Base-by-base conservation (phyloP, 176 grass and related monocot genomes). In the Raddia distichophylla region DNA sequence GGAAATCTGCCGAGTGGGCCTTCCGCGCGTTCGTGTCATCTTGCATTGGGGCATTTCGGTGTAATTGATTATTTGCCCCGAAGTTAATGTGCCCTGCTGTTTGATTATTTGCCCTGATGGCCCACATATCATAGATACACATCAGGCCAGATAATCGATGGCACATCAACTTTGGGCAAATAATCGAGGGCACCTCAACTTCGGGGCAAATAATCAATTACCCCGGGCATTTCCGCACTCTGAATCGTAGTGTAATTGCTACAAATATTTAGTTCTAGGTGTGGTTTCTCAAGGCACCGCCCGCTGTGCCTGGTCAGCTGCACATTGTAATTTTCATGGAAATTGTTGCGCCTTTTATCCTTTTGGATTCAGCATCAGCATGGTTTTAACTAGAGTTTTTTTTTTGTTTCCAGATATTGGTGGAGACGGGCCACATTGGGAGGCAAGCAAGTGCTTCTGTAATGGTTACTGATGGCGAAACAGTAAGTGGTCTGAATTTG, bases 391-490 rank as follows among this genome's bases (percentile, higher is more conserved):
- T 19, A 60, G 48, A 33, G 10, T 33, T 2, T 34, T 49, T 66
- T 78, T 51, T 17, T 70, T 3, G 5, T 78, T 73, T 83, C 3
- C 22, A 95, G 96, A 98, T 98, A 71, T 67, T 98, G 87, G 93
- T 98, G 84, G 96, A 98, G 76, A 98, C 96, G 6, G 96, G 96
- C n/a, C 93, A 93, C 59, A 98, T 98, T 82, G 96, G 96, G 61
- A 95, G 96, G 85, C 96, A 98, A 89, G 96, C 96, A 2, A 95
- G 93, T 10, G 90, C 90, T 84, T 95, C 92, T 54, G 86, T 98
- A 70, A 98, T 83, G 70, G 89, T 98, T 76, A 93, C 93, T 0
- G 96, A 98, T 83, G 96, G 96, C 0, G 96, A 98, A 86, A 98
- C 93, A 56, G 96, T 95, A 93, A 91, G 90, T 68, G 1, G 22